Evolutionary conservation across 345 rosid genomes (phyloP).

Genomic region (Gossypium bickii): DNA sequence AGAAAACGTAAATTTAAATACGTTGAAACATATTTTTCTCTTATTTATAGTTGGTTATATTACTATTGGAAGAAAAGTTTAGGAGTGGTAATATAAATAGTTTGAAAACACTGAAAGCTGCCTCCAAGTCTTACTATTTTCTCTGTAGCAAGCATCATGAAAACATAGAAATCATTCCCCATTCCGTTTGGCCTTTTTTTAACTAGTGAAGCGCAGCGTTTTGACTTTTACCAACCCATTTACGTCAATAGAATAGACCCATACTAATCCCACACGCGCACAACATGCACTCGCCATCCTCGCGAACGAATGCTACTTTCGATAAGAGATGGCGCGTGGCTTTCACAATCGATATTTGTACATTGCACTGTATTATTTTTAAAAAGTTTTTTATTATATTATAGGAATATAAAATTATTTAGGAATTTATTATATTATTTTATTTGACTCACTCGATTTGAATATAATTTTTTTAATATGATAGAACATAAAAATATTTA

Average conservation of each 20-base stretch:
- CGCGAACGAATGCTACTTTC: neutral
- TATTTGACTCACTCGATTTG: too few species aligned
- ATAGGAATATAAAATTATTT: too few species aligned
- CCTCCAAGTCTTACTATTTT: neutral
- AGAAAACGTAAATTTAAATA: accelerated
- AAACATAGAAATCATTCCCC: neutral
- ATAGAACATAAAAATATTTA: too few species aligned
- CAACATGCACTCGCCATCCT: neutral
- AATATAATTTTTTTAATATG: too few species aligned
- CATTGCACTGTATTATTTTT: neutral
- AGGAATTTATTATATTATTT: too few species aligned
- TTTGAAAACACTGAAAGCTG: neutral
- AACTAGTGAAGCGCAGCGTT: neutral
- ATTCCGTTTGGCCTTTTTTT: neutral
- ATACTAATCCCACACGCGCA: neutral
- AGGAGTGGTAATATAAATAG: neutral
- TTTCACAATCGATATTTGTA: neutral
- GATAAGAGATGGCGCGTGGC: neutral
- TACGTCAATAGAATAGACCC: neutral
- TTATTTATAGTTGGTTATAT: too few species aligned
- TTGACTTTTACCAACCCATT: neutral
- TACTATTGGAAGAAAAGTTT: neutral
- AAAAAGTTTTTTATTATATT: too few species aligned
- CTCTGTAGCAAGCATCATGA: neutral
- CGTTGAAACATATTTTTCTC: accelerated